Conservation (phyloP, 345 rosid species). For the Lepidium didymum region DNA sequence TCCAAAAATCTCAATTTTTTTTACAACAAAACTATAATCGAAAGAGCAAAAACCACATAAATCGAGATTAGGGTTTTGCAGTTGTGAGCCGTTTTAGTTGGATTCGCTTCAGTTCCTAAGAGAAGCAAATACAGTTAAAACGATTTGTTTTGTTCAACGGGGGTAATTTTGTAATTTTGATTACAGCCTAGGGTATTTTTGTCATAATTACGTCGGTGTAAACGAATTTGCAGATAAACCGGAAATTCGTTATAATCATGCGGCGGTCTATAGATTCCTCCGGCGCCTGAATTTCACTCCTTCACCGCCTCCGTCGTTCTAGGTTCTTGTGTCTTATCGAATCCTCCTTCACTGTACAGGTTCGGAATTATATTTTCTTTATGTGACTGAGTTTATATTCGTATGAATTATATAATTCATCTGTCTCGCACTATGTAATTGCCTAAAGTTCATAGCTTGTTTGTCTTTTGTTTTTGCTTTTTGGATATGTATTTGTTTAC, state of each 20-base stretch:
- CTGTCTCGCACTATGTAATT: background rate
- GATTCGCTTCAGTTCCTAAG: background rate
- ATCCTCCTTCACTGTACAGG: slow-evolving; percentile 11
- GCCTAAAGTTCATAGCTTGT: background rate
- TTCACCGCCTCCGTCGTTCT: background rate
- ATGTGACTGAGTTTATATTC: background rate
- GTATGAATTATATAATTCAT: background rate
- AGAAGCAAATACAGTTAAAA: background rate
- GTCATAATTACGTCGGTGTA: slow-evolving; percentile 16
- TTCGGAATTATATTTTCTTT: background rate
- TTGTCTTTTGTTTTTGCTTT: background rate
- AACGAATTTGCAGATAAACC: slow-evolving; percentile 19
- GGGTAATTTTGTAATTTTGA: background rate
- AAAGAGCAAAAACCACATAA: background rate
- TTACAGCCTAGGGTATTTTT: background rate
- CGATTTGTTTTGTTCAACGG: background rate
- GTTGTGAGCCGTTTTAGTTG: slow-evolving; percentile 2
- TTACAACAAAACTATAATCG: background rate
- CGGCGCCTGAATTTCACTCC: slow-evolving; percentile 24
- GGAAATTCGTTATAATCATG: background rate
- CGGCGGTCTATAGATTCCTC: slow-evolving; percentile 24
- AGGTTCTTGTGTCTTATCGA: background rate
- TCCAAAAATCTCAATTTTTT: background rate
- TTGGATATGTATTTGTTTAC: background rate
- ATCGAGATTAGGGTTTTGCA: slow-evolving; percentile 27